These are phyloP conservation scores for Beauveria sp. DNA, from an alignment of 2,329 filamentous ascomycete species.

Conservation along the genomic window DNA sequence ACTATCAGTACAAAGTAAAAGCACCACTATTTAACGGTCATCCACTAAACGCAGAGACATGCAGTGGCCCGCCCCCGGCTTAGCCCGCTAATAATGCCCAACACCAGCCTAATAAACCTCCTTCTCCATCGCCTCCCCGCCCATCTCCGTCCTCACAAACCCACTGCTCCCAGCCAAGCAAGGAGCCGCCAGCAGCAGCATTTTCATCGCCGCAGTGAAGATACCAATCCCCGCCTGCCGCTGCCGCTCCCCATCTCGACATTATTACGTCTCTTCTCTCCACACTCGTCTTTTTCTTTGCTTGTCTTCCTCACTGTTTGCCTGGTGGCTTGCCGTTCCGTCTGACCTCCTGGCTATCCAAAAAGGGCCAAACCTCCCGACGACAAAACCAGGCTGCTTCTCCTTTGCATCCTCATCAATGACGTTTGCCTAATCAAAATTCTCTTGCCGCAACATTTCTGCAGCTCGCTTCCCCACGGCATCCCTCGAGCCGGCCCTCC, in stretches of 20 bases:
- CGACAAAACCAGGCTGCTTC: slow-evolving; percentile 1
- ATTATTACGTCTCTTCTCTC: not conserved
- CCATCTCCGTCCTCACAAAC: not conserved
- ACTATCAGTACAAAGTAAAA: not conserved
- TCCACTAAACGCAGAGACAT: slow-evolving; percentile 1
- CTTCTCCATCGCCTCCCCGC: not conserved
- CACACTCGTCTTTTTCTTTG: not conserved
- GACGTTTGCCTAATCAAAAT: slow-evolving; percentile 7
- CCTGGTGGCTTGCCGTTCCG: not conserved
- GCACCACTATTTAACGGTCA: not conserved
- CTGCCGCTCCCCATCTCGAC: not conserved
- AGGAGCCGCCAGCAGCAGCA: too few relatives aligned
- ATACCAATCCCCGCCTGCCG: not conserved
- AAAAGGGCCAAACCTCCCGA: not conserved
- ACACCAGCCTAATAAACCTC: slow-evolving; percentile 1
- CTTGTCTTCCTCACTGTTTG: not conserved
- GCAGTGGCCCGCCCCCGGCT: not conserved
- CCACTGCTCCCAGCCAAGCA: not conserved
- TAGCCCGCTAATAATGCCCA: not conserved
- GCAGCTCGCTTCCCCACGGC: not conserved
- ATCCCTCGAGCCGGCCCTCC: not conserved
- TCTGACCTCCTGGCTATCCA: too few relatives aligned
- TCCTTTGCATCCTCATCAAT: slow-evolving; percentile 1
- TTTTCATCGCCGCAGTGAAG: not conserved
- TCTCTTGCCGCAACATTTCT: slow-evolving; percentile 4